Conservation (phyloP, 345 rosid genomes). For the Citrus maxima region DNA sequence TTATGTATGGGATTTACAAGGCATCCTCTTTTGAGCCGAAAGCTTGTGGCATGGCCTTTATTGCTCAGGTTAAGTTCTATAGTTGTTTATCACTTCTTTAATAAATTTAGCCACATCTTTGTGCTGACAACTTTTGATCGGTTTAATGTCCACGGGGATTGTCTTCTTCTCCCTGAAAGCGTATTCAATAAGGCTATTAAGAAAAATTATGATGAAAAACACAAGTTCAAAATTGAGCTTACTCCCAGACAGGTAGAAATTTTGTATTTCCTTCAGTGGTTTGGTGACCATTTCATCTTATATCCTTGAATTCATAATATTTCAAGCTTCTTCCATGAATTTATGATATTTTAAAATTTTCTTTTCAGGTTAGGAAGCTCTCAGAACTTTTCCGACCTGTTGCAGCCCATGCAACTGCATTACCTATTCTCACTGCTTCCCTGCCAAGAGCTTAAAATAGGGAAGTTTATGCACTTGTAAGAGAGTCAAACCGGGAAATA, state of each 20-base stretch:
- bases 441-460: constrained; percentile 24
- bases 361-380: constrained; percentile 62
- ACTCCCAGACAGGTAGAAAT: constrained; percentile 51
- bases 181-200: constrained; percentile 68
- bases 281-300: constrained; percentile 14
- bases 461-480: constrained; percentile 25
- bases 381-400: constrained; percentile 61
- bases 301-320: background rate
- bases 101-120: constrained; percentile 4
- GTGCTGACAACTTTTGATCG: constrained; percentile 24
- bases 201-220: constrained; percentile 57
- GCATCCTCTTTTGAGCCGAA: constrained; percentile 34
- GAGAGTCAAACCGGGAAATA: constrained; percentile 33
- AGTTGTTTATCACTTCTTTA: background rate
- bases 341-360: background rate
- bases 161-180: constrained; percentile 70
- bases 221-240: constrained; percentile 79
- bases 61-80: constrained; percentile 60
- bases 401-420: constrained; percentile 26
- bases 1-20: too few species aligned
- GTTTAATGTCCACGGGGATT: constrained; percentile 55
- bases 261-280: constrained; percentile 7
- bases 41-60: constrained; percentile 88
- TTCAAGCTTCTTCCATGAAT: background rate
- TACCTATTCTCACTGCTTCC: constrained; percentile 23